These are phyloP conservation scores for Aspergillus biplanus DNA, from an alignment of 495 filamentous ascomycete species.

Conservation along the genomic window DNA sequence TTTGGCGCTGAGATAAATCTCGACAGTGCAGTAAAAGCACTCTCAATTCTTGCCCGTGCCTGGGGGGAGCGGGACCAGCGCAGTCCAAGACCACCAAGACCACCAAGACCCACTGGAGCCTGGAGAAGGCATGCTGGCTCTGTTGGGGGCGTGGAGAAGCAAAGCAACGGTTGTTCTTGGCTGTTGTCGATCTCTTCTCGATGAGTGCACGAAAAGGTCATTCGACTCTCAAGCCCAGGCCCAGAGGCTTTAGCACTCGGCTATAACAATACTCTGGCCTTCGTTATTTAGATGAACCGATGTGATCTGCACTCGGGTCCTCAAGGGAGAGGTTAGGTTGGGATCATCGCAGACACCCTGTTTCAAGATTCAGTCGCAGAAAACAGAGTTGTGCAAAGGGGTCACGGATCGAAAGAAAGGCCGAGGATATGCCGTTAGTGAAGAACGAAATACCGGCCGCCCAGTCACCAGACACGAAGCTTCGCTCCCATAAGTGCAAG, in stretches of 20 bases:
- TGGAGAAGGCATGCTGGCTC: background rate
- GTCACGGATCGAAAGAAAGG: background rate
- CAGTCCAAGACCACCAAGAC: background rate
- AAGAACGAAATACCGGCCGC: background rate
- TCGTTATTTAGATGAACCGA: no score
- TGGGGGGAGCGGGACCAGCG: background rate
- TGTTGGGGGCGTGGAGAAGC: background rate
- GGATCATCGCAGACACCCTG: background rate
- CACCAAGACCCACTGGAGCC: background rate
- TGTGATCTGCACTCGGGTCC: no score
- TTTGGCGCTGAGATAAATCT: background rate
- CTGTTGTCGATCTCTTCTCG: background rate
- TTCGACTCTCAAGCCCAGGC: background rate
- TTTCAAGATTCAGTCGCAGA: background rate
- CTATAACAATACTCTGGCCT: no score
- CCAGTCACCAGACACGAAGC: background rate
- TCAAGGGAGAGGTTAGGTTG: background rate
- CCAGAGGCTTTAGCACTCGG: no score
- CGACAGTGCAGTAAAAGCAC: background rate
- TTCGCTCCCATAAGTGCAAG: background rate
- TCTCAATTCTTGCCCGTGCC: background rate
- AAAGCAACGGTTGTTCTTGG: background rate
- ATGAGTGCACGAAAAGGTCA: background rate
- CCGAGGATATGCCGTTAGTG: background rate
- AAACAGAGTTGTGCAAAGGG: background rate